Percentiles rank a stretch among this genome's conserved stretches.
Evolutionary conservation across 768 basidiomycete species (phyloP).

Genomic region (Tylopilus sp.): DNA sequence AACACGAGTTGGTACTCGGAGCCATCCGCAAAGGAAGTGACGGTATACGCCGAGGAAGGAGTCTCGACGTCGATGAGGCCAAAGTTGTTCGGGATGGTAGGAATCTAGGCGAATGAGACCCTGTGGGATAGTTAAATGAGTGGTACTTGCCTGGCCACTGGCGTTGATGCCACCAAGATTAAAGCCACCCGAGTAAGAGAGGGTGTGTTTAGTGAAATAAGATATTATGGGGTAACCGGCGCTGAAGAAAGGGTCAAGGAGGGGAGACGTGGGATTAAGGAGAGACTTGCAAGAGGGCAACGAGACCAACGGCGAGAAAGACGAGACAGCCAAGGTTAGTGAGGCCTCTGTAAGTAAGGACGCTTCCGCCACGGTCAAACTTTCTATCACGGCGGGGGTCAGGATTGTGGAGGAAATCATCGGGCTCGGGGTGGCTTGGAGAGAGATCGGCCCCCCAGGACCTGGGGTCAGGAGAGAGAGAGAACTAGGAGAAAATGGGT

Average conservation of each 20-base stretch:
- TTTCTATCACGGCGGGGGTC: slow-evolving; percentile 62
- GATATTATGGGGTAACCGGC: slow-evolving; percentile 63
- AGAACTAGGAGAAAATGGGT: slow-evolving; percentile 45
- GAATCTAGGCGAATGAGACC: slow-evolving; percentile 38
- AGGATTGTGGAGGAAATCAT: slow-evolving; percentile 73
- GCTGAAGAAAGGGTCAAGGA: slow-evolving; percentile 30
- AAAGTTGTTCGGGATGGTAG: slow-evolving; percentile 57
- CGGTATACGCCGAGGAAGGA: slow-evolving; percentile 54
- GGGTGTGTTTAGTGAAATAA: slow-evolving; percentile 45
- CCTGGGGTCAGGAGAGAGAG: slow-evolving; percentile 68
- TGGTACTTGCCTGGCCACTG: slow-evolving; percentile 55
- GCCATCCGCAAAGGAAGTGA: slow-evolving; percentile 50
- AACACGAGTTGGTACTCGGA: slow-evolving; percentile 66
- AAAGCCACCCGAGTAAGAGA: slow-evolving; percentile 57
- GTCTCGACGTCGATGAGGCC: slow-evolving; percentile 78
- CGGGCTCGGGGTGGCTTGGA: slow-evolving; percentile 52
- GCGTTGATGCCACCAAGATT: slow-evolving; percentile 77
- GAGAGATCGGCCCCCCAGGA: slow-evolving; percentile 71
- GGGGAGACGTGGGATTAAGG: background rate
- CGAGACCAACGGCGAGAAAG: slow-evolving; percentile 47
- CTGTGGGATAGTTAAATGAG: background rate
- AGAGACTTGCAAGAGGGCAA: slow-evolving; percentile 55
- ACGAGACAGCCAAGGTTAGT: slow-evolving; percentile 69
- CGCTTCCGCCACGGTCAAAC: slow-evolving; percentile 49
- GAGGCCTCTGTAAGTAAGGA: slow-evolving; percentile 68